These are phyloP conservation scores for Zoysia matrella DNA, from an alignment of 202 grass and related monocot species.

Conservation along the genomic window DNA sequence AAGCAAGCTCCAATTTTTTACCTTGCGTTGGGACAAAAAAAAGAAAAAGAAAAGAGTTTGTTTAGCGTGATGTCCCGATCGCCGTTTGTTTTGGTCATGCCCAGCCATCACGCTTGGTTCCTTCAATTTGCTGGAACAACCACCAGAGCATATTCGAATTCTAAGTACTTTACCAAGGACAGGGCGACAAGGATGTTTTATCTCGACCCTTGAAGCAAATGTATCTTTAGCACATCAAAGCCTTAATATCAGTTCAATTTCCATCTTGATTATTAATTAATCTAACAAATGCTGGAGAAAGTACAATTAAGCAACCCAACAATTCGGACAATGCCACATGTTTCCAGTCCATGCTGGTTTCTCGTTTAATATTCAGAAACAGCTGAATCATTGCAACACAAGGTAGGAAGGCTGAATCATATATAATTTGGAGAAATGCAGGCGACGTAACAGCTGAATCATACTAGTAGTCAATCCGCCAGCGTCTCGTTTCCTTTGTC, in stretches of 20 bases:
- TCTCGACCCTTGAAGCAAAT: slow-evolving; percentile 14
- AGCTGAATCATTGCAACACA: no score
- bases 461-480: neutral
- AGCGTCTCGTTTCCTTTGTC: slow-evolving; percentile 38
- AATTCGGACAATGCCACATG: slow-evolving; percentile 24
- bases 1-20: neutral
- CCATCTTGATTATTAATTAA: neutral
- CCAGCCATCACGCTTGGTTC: slow-evolving; percentile 24
- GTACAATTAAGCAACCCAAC: slow-evolving; percentile 28
- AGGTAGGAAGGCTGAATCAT: no score
- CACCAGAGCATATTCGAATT: slow-evolving; percentile 25
- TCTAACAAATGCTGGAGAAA: neutral
- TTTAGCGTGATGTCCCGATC: slow-evolving; percentile 7
- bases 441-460: neutral
- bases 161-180: slow-evolving; percentile 29
- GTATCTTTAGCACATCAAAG: neutral
- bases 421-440: neutral
- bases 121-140: slow-evolving; percentile 13
- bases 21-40: neutral
- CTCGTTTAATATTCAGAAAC: neutral
- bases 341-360: neutral
- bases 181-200: slow-evolving; percentile 43
- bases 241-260: slow-evolving; percentile 23
- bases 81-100: slow-evolving; percentile 10
- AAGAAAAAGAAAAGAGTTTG: neutral